phyloP scores from a whole-genome alignment of 352 stramenopile genomes.

The Globisporangium recalcitrans region DNA sequence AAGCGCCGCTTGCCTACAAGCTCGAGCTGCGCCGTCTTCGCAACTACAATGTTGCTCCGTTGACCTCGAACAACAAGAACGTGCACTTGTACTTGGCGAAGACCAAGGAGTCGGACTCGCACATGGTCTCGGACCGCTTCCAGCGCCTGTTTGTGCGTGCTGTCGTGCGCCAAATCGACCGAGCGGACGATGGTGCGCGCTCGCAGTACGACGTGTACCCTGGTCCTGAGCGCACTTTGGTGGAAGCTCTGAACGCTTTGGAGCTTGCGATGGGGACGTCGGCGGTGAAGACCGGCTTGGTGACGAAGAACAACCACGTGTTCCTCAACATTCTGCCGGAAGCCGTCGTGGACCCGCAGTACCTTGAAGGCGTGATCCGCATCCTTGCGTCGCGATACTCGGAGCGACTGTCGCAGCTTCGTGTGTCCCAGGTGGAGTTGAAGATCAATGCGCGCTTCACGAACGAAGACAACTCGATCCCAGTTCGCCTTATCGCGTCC shows the following conservation, averaged over 20 bases:
- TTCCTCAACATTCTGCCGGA: conserved; percentile 98
- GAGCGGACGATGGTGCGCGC: conserved; percentile 57
- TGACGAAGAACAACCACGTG: conserved; percentile 97
- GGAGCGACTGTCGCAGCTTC: conserved; percentile 88
- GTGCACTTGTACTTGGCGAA: conserved; percentile 98
- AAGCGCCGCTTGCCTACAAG: conserved; percentile 96
- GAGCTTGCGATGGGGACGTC: conserved; percentile 94
- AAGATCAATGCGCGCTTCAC: conserved; percentile 95
- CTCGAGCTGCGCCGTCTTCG: conserved; percentile 96
- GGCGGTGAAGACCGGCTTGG: conserved; percentile 66
- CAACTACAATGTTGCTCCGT: conserved; percentile 96
- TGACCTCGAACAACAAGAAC: conserved; percentile 94
- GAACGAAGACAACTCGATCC: conserved; percentile 90
- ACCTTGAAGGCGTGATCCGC: conserved; percentile 95
- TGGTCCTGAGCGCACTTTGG: conserved; percentile 96
- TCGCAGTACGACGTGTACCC: conserved; percentile 89
- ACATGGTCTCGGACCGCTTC: conserved; percentile 84
- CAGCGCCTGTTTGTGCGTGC: conserved; percentile 96
- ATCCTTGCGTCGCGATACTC: conserved; percentile 85
- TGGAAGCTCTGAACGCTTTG: conserved; percentile 97
- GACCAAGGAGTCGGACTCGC: conserved; percentile 79
- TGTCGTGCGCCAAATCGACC: conserved; percentile 89
- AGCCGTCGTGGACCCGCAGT: conserved; percentile 92
- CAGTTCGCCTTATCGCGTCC: conserved; percentile 93
- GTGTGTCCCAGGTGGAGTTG: conserved; percentile 96